phyloP scores from a whole-genome alignment of 2,329 filamentous ascomycete species.

The Fusarium abutilonis region DNA sequence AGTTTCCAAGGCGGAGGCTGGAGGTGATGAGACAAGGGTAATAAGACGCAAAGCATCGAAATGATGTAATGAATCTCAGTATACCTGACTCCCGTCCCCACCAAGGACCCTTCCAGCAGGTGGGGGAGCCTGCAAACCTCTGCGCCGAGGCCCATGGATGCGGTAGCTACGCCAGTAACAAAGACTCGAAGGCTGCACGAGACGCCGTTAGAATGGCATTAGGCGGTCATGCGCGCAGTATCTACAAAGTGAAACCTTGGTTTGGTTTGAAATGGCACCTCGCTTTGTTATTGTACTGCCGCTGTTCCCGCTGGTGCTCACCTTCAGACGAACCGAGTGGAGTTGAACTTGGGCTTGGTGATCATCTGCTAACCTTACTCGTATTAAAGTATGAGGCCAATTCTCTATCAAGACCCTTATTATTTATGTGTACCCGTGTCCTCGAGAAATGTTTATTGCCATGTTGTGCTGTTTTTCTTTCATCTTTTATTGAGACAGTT shows the following conservation, averaged over 20 bases:
- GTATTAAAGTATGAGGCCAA: constrained; percentile 6
- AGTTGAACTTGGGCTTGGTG: constrained; percentile 23
- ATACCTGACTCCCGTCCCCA: neutral
- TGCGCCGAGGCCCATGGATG: neutral
- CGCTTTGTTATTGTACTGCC: constrained; percentile 9
- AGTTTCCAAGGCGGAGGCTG: constrained; percentile 5
- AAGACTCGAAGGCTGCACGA: constrained; percentile 9
- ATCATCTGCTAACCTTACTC: constrained; percentile 27
- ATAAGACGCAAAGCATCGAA: constrained; percentile 7
- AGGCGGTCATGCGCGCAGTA: constrained; percentile 29
- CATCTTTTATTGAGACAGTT: neutral
- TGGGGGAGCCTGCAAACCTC: neutral
- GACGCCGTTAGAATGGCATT: constrained; percentile 15
- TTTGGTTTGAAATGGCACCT: constrained; percentile 12
- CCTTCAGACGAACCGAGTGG: neutral
- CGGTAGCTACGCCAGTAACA: constrained; percentile 11
- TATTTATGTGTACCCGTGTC: constrained; percentile 9
- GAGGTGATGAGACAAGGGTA: constrained; percentile 6
- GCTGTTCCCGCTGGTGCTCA: constrained; percentile 18
- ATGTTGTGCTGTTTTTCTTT: neutral
- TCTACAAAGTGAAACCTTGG: constrained; percentile 22
- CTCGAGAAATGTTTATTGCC: neutral
- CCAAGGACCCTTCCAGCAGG: neutral
- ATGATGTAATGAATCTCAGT: constrained; percentile 25
- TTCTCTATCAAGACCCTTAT: constrained; percentile 7